Conservation (phyloP, 768 basidiomycete genomes). For the Lyophyllum atratum region DNA sequence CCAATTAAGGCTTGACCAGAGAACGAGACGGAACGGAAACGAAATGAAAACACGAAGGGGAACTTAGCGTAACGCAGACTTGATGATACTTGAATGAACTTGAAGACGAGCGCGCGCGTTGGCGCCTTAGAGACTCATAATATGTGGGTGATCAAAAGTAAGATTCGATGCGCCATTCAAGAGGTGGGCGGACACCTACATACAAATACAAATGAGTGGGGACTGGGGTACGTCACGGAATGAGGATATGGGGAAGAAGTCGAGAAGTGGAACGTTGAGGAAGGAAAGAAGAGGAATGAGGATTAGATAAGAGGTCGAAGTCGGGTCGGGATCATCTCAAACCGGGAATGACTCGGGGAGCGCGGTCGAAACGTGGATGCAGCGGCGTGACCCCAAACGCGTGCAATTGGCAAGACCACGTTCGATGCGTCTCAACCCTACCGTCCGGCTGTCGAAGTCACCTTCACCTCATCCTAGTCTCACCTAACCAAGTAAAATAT, state of each 20-base stretch:
- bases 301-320: background rate
- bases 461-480: background rate
- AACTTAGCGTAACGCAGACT: background rate
- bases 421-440: background rate
- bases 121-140: background rate
- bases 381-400: background rate
- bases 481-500: background rate
- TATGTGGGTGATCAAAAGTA: background rate
- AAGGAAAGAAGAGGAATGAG: background rate
- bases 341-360: background rate
- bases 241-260: background rate
- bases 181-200: background rate
- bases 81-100: background rate
- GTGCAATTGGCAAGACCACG: background rate
- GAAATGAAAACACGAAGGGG: background rate
- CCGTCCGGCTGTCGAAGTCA: background rate
- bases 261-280: background rate
- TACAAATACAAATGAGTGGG: background rate
- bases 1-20: background rate
- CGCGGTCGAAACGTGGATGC: background rate
- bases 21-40: background rate
- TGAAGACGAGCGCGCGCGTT: background rate
- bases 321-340: background rate
- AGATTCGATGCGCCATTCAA: background rate
- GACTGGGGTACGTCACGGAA: background rate